These are phyloP conservation scores for Glebionis coronaria DNA, from an alignment of 129 eudicot species.

Conservation along the genomic window DNA sequence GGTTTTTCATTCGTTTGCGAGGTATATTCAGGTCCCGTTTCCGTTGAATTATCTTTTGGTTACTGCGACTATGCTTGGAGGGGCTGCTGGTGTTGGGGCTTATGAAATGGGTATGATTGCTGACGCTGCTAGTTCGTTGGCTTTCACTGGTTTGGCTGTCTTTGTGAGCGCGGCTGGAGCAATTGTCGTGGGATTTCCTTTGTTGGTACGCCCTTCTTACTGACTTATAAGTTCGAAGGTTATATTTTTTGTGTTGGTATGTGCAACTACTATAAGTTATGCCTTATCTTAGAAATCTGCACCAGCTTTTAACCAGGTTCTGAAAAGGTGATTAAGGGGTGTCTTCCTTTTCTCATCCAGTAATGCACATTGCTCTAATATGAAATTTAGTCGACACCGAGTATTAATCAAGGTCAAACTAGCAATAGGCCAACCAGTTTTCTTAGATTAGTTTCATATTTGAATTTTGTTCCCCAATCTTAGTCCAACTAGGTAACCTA, in stretches of 20 bases:
- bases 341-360: no score
- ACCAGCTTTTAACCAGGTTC: neutral
- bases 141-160: constrained; percentile 71
- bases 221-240: neutral
- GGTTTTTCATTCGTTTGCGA: constrained; percentile 88
- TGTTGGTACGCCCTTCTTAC: constrained; percentile 52
- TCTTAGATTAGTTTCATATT: no score
- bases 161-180: constrained; percentile 93
- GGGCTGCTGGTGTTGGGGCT: constrained; percentile 86
- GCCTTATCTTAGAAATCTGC: neutral
- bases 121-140: constrained; percentile 72
- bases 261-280: neutral
- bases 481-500: constrained; percentile 13
- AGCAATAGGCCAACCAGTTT: no score
- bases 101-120: constrained; percentile 84
- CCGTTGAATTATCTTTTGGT: constrained; percentile 84
- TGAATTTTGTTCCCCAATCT: neutral
- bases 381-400: no score
- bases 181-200: constrained; percentile 85
- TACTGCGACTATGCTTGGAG: constrained; percentile 88
- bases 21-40: constrained; percentile 91
- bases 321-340: no score
- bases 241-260: constrained; percentile 1
- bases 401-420: no score
- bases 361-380: no score